Base-by-base conservation (phyloP, 2,329 filamentous ascomycete genomes). In the Fusarium subglutinans region DNA sequence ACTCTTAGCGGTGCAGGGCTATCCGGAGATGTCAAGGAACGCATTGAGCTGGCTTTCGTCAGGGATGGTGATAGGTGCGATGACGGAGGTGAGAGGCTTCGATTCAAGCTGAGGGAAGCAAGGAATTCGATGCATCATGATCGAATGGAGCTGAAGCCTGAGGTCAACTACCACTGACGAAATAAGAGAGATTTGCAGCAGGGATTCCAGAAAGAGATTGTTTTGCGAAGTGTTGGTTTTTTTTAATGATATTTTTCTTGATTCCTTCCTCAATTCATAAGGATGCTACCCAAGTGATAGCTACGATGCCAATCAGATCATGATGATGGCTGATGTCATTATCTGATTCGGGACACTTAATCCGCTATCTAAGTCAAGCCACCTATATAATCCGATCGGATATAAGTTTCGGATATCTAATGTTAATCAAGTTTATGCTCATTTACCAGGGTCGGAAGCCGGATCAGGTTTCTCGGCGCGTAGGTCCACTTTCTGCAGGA, bases 401-500 rank as follows among this genome's bases (percentile, higher is more conserved):
- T 58, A 51, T 51, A 58, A 30, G 56, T 22, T 15, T 58, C 43
- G 56, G 43, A 59, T 51, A 51, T 51, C 56, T 59, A 15, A 37
- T 11, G 11, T 51, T 12, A 38, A 59, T 35, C 56, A 59, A 28
- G 30, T 58, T 51, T 51, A 50, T 48, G 12, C 56, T 59, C 43
- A 24, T 1, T 38, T 28, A 55, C 35, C 51, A 13, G 51, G 35
- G 20, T 18, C 51, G 24, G 45, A 51, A 51, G 20, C 43, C 24
- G 56, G 43, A 7, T n/a, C 56, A 51, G n/a, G 15, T 28, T 28
- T 6, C 53, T 33, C 7, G 6, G 26, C 28, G n/a, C 33, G 8
- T 6, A 11, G 41, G 41, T 50, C 56, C 56, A 51, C 24, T 59
- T 62, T 58, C 59, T 62, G 59, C 59, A 62, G 59, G 59, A 58